Percentiles rank a stretch among this genome's conserved stretches.
Conservation (phyloP, 305 asterid genomes). For the Solanum hybrid region DNA sequence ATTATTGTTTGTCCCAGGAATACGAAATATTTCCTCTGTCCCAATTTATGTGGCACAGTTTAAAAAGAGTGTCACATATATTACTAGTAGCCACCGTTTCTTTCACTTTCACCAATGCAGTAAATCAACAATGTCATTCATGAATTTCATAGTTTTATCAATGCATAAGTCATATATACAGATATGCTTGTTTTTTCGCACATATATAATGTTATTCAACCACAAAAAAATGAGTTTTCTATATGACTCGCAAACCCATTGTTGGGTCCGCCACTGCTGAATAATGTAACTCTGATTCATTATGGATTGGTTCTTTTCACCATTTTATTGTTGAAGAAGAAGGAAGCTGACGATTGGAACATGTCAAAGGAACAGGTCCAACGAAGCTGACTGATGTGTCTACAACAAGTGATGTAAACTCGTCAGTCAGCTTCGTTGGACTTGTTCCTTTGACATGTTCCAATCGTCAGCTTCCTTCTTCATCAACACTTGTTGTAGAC, state of each 20-base stretch:
- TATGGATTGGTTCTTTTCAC: background rate
- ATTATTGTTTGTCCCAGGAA: slow-evolving; percentile 7
- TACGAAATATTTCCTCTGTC: background rate
- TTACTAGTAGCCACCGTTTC: background rate
- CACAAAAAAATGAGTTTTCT: too few species aligned
- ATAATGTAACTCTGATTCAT: background rate
- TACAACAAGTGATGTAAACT: too few species aligned
- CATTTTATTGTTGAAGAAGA: background rate
- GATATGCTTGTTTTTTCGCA: background rate
- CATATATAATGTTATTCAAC: too few species aligned
- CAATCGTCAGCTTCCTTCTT: too few species aligned
- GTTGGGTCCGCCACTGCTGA: too few species aligned
- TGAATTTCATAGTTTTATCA: background rate
- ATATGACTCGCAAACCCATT: too few species aligned
- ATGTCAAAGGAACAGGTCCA: too few species aligned
- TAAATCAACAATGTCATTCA: background rate
- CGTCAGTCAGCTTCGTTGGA: too few species aligned
- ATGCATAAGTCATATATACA: background rate
- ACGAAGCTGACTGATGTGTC: too few species aligned
- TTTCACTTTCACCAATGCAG: background rate
- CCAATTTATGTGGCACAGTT: background rate
- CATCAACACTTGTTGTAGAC: too few species aligned
- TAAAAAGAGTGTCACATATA: background rate
- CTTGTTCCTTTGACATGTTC: too few species aligned
- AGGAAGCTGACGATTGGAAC: too few species aligned